Evolutionary conservation across 352 stramenopile species (phyloP).

Genomic region (Phytophthora sansomeana): DNA sequence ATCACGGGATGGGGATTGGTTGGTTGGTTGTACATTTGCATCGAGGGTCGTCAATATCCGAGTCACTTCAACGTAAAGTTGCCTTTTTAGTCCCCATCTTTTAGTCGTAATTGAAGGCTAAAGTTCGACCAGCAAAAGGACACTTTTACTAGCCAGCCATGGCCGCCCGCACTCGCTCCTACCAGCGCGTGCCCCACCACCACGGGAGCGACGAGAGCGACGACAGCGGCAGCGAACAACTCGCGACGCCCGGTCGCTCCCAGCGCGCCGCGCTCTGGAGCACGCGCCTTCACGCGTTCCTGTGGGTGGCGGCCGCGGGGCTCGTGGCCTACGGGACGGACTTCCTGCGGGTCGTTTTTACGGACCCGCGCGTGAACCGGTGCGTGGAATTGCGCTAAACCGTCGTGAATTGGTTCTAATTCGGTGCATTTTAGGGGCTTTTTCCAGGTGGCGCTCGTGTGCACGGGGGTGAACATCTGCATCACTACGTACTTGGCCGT

Average conservation of each 20-base stretch:
- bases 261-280: conserved; percentile 66
- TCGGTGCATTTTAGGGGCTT: conserved; percentile 55
- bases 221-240: conserved; percentile 47
- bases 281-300: conserved; percentile 75
- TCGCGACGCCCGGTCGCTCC: conserved; percentile 38
- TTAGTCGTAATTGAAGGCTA: too few species aligned
- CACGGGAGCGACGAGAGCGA: conserved; percentile 42
- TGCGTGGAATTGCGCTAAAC: neutral
- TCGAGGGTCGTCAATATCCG: too few species aligned
- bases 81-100: neutral
- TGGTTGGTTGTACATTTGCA: neutral
- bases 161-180: conserved; percentile 43
- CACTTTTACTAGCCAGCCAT: conserved; percentile 17
- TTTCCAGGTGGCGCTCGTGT: conserved; percentile 82
- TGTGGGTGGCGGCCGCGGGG: conserved; percentile 72
- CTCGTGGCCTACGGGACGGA: conserved; percentile 70
- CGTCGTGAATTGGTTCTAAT: conserved; percentile 1
- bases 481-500: conserved; percentile 90
- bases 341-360: conserved; percentile 77
- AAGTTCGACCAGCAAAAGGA: neutral
- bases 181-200: conserved; percentile 61
- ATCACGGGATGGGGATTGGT: conserved; percentile 16
- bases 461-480: conserved; percentile 83
- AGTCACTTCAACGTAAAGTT: conserved; percentile 9
- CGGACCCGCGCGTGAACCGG: conserved; percentile 61